Conservation (phyloP, 2,329 filamentous ascomycete species). For the Hymenoscyphus albidus region DNA sequence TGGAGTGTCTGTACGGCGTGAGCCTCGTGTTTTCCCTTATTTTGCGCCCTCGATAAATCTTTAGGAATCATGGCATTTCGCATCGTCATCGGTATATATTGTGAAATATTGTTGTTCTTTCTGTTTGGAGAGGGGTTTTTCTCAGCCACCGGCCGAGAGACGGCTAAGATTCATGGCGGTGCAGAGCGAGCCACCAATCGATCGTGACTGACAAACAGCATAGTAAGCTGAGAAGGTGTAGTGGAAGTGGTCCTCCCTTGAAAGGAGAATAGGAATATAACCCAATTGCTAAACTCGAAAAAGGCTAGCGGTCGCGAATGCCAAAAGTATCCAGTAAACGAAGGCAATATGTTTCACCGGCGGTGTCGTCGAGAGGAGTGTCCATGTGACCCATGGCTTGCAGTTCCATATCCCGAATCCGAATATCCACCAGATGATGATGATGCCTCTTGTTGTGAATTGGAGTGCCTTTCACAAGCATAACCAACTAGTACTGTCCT, state of each 20-base stretch:
- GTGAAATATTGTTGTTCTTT: conserved; percentile 13
- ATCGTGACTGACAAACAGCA: conserved; percentile 33
- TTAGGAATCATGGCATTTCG: conserved; percentile 28
- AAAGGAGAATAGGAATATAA: conserved; percentile 34
- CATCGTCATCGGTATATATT: conserved; percentile 20
- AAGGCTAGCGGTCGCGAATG: conserved; percentile 30
- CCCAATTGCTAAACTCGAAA: conserved; percentile 34
- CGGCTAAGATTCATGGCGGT: conserved; percentile 24
- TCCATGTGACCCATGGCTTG: conserved; percentile 31
- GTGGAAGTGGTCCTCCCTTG: conserved; percentile 30
- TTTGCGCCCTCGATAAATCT: conserved; percentile 35
- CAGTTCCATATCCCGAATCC: conserved; percentile 35
- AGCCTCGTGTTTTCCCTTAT: conserved; percentile 20
- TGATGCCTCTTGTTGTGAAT: conserved; percentile 21
- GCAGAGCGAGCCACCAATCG: conserved; percentile 28
- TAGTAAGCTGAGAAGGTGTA: conserved; percentile 33
- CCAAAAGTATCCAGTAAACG: conserved; percentile 35
- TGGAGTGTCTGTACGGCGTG: conserved; percentile 13
- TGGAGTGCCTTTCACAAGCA: conserved; percentile 51
- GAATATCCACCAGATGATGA: conserved; percentile 30
- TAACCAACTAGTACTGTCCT: conserved; percentile 69
- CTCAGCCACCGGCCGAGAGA: not conserved
- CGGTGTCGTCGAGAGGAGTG: conserved; percentile 29
- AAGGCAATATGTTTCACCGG: conserved; percentile 37
- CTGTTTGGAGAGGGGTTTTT: conserved; percentile 11